These are phyloP conservation scores for Alternaria longipes DNA, from an alignment of 2,329 filamentous ascomycete genomes.

Conservation along the genomic window DNA sequence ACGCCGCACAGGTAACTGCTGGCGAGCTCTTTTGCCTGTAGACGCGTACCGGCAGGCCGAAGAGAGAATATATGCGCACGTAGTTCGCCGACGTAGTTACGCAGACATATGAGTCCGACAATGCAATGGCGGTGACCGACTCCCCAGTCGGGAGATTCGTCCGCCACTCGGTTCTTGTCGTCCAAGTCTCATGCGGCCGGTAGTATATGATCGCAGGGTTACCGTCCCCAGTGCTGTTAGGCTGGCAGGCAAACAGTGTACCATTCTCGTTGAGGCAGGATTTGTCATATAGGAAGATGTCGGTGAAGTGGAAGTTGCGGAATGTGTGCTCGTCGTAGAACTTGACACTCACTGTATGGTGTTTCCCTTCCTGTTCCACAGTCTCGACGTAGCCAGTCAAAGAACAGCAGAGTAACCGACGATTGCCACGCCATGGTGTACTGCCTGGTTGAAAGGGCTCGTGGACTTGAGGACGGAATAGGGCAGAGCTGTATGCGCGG, in stretches of 20 bases:
- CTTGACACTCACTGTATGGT: conserved; percentile 90
- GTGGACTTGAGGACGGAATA: conserved; percentile 74
- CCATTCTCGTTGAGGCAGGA: conserved; percentile 88
- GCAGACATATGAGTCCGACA: conserved; percentile 90
- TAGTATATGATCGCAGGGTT: conserved; percentile 90
- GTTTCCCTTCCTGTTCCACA: conserved; percentile 89
- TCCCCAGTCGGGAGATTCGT: conserved; percentile 89
- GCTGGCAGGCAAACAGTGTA: conserved; percentile 82
- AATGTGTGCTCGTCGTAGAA: conserved; percentile 96
- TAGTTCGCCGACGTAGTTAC: conserved; percentile 89
- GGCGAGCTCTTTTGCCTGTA: conserved; percentile 92
- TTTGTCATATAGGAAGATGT: conserved; percentile 95
- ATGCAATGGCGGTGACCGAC: conserved; percentile 83
- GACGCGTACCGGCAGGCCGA: conserved; percentile 86
- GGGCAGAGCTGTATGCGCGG: conserved; percentile 55
- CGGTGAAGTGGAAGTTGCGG: conserved; percentile 96
- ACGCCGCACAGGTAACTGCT: conserved; percentile 91
- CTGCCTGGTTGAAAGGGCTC: conserved; percentile 91
- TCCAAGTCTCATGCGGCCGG: conserved; percentile 97
- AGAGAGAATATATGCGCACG: conserved; percentile 90
- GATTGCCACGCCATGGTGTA: conserved; percentile 93
- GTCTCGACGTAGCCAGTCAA: conserved; percentile 96
- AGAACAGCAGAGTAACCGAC: conserved; percentile 93
- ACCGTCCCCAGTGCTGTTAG: conserved; percentile 55
- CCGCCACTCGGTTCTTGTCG: conserved; percentile 86